phyloP scores from a whole-genome alignment of 352 stramenopile genomes.

The Pythium folliculosum region DNA sequence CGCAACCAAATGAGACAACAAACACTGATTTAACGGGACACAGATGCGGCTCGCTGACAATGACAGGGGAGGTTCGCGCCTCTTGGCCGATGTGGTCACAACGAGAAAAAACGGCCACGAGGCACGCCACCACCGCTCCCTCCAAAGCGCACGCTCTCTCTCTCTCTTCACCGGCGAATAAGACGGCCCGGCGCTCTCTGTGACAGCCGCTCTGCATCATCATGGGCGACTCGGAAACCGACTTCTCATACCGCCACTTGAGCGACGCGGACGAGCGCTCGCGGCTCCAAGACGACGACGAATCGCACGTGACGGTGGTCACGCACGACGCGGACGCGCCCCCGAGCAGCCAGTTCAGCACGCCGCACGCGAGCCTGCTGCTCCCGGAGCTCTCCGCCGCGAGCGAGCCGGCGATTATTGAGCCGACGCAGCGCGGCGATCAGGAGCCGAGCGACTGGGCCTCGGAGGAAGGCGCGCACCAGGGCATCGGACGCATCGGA shows the following conservation, averaged over 20 bases:
- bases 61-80: not conserved
- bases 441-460: conserved; percentile 30
- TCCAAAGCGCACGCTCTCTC: not conserved
- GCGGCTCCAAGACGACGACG: conserved; percentile 20
- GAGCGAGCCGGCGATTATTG: not conserved
- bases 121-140: not conserved
- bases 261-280: conserved; percentile 24
- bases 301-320: conserved; percentile 17
- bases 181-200: not conserved
- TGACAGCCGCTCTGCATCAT: not conserved
- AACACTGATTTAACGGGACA: conserved; percentile 1
- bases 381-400: conserved; percentile 13
- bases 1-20: not conserved
- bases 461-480: conserved; percentile 27
- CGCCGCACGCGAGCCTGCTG: conserved; percentile 24
- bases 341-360: conserved; percentile 10
- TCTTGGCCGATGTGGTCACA: conserved; percentile 5
- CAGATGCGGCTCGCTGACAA: no score
- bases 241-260: conserved; percentile 33
- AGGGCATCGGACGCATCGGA: conserved; percentile 5
- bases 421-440: not conserved
- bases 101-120: conserved; percentile 1
- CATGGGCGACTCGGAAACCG: conserved; percentile 19
- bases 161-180: no score
- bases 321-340: conserved; percentile 20